Evolutionary conservation across 805 yeast species (phyloP).

Genomic region (Gaillardinia entomophila): DNA sequence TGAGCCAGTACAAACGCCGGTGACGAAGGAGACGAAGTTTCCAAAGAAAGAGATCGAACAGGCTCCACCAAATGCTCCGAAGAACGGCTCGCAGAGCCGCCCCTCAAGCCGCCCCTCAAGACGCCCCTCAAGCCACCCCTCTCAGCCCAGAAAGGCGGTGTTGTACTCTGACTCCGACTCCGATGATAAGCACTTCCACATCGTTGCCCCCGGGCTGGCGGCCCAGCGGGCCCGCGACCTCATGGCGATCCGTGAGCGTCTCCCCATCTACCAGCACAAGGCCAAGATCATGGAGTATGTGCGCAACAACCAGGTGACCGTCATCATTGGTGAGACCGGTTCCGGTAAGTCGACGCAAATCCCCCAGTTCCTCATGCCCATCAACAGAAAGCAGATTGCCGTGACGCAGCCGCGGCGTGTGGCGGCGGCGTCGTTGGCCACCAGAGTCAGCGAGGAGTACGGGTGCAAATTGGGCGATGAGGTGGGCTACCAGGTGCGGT

Average conservation of each 20-base stretch:
- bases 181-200: slow-evolving; percentile 26
- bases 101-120: too few species aligned
- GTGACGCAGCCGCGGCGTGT: slow-evolving; percentile 97
- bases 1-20: too few species aligned
- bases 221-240: slow-evolving; percentile 42
- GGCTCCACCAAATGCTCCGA: too few species aligned
- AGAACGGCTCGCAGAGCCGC: too few species aligned
- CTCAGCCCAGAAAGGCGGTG: slow-evolving; percentile 15
- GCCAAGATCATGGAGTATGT: slow-evolving; percentile 56
- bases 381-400: slow-evolving; percentile 56
- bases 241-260: slow-evolving; percentile 45
- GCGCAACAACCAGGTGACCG: slow-evolving; percentile 55
- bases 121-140: too few species aligned
- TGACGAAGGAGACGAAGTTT: too few species aligned
- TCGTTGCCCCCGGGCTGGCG: too few species aligned
- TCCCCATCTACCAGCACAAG: slow-evolving; percentile 75
- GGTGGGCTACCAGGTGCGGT: slow-evolving; percentile 92
- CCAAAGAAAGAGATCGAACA: too few species aligned
- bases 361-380: slow-evolving; percentile 78
- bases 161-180: slow-evolving; percentile 33
- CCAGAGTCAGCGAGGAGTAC: slow-evolving; percentile 84
- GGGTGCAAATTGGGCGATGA: slow-evolving; percentile 72
- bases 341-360: slow-evolving; percentile 97
- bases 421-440: slow-evolving; percentile 91
- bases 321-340: slow-evolving; percentile 94